Percentiles rank a stretch among this genome's conserved stretches.
phyloP scores from a whole-genome alignment of 371 early-diverging fungal genomes.

The Mucor indicus region DNA sequence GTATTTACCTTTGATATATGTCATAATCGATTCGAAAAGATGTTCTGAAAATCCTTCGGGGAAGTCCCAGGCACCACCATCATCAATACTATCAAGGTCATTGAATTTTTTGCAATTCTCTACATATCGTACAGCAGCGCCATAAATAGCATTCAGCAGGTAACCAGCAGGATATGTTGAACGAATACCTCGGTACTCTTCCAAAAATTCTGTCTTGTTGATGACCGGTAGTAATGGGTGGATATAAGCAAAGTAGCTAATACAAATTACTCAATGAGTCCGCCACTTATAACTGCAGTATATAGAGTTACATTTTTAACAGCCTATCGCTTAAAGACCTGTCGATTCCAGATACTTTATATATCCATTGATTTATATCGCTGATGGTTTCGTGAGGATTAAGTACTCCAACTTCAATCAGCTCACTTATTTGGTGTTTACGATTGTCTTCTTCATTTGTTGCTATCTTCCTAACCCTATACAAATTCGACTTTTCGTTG shows the following conservation, averaged over 20 bases:
- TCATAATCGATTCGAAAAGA: conserved; percentile 3
- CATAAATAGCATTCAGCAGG: conserved; percentile 18
- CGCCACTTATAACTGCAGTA: not conserved
- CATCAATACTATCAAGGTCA: conserved; percentile 1
- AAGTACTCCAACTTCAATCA: conserved; percentile 1
- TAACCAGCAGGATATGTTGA: conserved; percentile 5
- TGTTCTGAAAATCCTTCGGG: conserved; percentile 1
- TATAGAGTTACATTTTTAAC: conserved; percentile 26
- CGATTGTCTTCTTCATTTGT: conserved; percentile 6
- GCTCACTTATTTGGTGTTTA: conserved; percentile 4
- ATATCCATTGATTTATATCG: conserved; percentile 21
- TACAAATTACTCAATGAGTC: not conserved
- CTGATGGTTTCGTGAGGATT: conserved; percentile 1
- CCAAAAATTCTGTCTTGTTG: conserved; percentile 19
- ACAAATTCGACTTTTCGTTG: conserved; percentile 17
- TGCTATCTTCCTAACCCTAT: conserved; percentile 21
- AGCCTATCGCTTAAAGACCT: conserved; percentile 23
- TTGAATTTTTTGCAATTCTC: conserved; percentile 7
- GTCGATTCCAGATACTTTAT: conserved; percentile 15
- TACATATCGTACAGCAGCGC: conserved; percentile 16
- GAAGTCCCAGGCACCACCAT: conserved; percentile 2
- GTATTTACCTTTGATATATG: conserved; percentile 3
- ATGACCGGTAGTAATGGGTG: conserved; percentile 20
- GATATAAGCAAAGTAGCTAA: conserved; percentile 21
- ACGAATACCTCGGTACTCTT: conserved; percentile 21